Conservation (phyloP, 1,284 basidiomycete genomes). For the Ustilago crameri region DNA sequence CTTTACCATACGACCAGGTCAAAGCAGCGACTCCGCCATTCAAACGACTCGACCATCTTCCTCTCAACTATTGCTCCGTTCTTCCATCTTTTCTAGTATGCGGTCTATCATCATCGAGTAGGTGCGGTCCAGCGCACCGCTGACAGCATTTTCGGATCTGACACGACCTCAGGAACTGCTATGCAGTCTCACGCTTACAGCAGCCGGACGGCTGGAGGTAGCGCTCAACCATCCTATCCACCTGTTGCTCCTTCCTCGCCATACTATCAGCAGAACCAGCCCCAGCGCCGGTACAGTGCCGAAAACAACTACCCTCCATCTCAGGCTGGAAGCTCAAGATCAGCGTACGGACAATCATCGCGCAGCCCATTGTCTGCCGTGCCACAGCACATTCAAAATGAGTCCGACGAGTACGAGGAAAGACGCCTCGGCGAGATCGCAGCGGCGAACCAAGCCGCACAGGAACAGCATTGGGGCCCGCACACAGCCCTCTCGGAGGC, state of each 20-base stretch:
- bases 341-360: slow-evolving; percentile 17
- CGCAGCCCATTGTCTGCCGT: slow-evolving; percentile 19
- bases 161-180: not conserved
- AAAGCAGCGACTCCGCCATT: too few relatives aligned
- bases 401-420: slow-evolving; percentile 52
- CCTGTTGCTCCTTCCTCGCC: slow-evolving; percentile 34
- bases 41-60: too few relatives aligned
- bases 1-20: too few relatives aligned
- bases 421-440: slow-evolving; percentile 46
- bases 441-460: slow-evolving; percentile 43
- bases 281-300: slow-evolving; percentile 14
- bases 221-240: slow-evolving; percentile 33
- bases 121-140: too few relatives aligned
- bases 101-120: too few relatives aligned
- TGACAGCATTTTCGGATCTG: too few relatives aligned
- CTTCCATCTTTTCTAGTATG: too few relatives aligned
- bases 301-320: slow-evolving; percentile 21
- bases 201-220: slow-evolving; percentile 8
- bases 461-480: slow-evolving; percentile 40
- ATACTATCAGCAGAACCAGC: slow-evolving; percentile 9
- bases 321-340: slow-evolving; percentile 19
- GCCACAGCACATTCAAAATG: slow-evolving; percentile 12
- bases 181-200: slow-evolving; percentile 17
- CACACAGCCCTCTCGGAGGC: slow-evolving; percentile 40
- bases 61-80: too few relatives aligned